phyloP scores from a whole-genome alignment of 768 basidiomycete genomes.

The Coprinopsis strossmayeri region DNA sequence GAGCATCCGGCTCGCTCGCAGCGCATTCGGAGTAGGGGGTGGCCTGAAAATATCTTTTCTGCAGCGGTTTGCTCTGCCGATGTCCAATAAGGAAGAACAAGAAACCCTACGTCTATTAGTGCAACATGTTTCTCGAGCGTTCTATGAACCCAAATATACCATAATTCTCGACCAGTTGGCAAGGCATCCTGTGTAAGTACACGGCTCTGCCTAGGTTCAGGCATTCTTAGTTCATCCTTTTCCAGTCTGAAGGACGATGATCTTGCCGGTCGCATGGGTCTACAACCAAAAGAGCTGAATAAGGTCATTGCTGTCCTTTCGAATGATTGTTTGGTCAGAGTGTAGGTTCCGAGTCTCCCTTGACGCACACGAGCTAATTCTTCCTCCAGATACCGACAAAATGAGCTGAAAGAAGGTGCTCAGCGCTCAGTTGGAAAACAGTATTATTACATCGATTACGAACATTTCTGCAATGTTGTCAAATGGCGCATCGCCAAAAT shows the following conservation, averaged over 20 bases:
- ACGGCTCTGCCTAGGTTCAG: slow-evolving; percentile 10
- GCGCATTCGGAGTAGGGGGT: background rate
- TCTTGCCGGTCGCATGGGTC: slow-evolving; percentile 82
- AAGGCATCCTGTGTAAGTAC: slow-evolving; percentile 88
- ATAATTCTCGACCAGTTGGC: slow-evolving; percentile 93
- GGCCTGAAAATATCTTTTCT: background rate
- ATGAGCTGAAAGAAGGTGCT: slow-evolving; percentile 86
- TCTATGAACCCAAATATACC: slow-evolving; percentile 90
- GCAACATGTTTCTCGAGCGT: slow-evolving; percentile 87
- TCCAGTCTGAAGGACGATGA: slow-evolving; percentile 89
- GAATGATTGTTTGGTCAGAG: slow-evolving; percentile 70
- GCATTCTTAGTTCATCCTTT: slow-evolving; percentile 5
- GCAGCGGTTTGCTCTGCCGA: slow-evolving; percentile 15
- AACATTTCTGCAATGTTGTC: slow-evolving; percentile 93
- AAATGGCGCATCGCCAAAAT: slow-evolving; percentile 96
- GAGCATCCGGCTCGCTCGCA: background rate
- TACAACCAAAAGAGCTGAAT: slow-evolving; percentile 85
- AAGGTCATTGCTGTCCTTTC: slow-evolving; percentile 81
- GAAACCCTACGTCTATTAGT: slow-evolving; percentile 82
- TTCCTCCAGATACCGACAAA: slow-evolving; percentile 69
- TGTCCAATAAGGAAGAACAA: slow-evolving; percentile 74
- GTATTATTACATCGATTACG: slow-evolving; percentile 96
- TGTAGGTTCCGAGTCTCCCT: slow-evolving; percentile 42
- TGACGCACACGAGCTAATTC: background rate
- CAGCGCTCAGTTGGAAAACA: slow-evolving; percentile 82